A percentile compares a stretch with the other conserved stretches of the same genome.
phyloP scores from a whole-genome alignment of 805 yeast genomes.

The Suhomyces emberorum region DNA sequence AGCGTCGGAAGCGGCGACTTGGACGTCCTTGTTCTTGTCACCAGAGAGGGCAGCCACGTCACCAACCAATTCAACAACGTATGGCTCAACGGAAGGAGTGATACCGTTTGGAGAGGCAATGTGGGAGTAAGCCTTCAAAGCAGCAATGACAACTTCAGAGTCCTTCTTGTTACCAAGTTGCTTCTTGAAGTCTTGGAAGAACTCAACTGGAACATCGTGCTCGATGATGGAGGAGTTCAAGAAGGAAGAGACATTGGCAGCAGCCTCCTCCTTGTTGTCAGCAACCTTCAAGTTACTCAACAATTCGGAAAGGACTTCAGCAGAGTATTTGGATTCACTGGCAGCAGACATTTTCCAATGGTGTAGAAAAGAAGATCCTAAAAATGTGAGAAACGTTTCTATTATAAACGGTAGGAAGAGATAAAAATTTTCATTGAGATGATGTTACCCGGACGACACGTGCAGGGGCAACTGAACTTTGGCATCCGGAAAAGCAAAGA shows the following conservation, averaged over 20 bases:
- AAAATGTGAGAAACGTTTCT: constrained; percentile 6
- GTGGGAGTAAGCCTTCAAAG: constrained; percentile 78
- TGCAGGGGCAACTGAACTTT: too few species aligned
- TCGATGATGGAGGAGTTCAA: constrained; percentile 96
- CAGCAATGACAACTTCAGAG: constrained; percentile 60
- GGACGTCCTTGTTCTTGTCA: constrained; percentile 81
- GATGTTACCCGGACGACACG: constrained; percentile 8
- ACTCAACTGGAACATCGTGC: constrained; percentile 93
- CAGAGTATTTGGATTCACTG: constrained; percentile 59
- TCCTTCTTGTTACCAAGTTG: constrained; percentile 82
- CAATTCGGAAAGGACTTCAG: constrained; percentile 88
- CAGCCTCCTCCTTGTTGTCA: constrained; percentile 82
- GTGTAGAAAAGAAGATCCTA: constrained; percentile 17
- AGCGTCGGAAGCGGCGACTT: constrained; percentile 72
- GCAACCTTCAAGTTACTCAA: constrained; percentile 92
- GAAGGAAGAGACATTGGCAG: constrained; percentile 86
- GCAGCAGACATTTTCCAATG: constrained; percentile 48
- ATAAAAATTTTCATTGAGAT: constrained; percentile 9
- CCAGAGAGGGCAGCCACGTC: constrained; percentile 77
- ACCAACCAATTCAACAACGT: constrained; percentile 72
- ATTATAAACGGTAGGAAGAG: constrained; percentile 3
- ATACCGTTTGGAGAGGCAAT: constrained; percentile 78
- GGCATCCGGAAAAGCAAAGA: too few species aligned
- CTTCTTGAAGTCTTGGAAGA: constrained; percentile 73
- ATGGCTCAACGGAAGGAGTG: constrained; percentile 95